Percentiles rank a stretch among this genome's conserved stretches.
phyloP scores from a whole-genome alignment of 2,329 filamentous ascomycete species.

The Blastomyces percursus region DNA sequence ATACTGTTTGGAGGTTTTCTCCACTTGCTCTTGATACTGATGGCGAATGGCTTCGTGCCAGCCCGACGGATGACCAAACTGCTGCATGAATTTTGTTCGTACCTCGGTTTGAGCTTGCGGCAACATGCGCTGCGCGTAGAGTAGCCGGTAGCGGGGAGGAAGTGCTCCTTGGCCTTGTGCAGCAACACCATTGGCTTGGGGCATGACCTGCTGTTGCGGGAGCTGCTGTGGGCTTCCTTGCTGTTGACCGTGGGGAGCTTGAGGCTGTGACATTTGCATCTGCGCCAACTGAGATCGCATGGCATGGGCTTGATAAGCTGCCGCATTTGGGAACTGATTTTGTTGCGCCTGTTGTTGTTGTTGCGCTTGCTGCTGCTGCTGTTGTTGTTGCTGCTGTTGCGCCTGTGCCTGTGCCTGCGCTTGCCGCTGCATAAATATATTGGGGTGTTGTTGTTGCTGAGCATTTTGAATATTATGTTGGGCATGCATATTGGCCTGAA shows the following conservation, averaged over 20 bases:
- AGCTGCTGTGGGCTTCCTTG: constrained; percentile 25
- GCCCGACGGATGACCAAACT: constrained; percentile 30
- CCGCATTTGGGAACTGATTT: constrained; percentile 17
- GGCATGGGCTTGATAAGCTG: constrained; percentile 28
- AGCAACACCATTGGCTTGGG: constrained; percentile 30
- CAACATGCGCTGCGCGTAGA: constrained; percentile 27
- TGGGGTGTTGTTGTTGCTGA: constrained; percentile 20
- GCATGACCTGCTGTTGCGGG: constrained; percentile 30
- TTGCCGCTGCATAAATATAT: constrained; percentile 19
- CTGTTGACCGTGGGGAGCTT: constrained; percentile 18
- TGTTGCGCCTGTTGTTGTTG: constrained; percentile 21
- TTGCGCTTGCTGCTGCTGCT: constrained; percentile 23
- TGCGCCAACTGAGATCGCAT: constrained; percentile 30
- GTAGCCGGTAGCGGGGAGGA: constrained; percentile 26
- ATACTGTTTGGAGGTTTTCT: constrained; percentile 29
- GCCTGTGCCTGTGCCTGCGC: constrained; percentile 15
- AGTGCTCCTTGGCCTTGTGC: constrained; percentile 8
- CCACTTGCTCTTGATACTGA: constrained; percentile 28
- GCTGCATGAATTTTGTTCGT: constrained; percentile 26
- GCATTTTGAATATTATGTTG: constrained; percentile 36
- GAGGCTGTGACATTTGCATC: constrained; percentile 29
- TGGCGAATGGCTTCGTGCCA: constrained; percentile 31
- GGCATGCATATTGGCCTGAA: constrained; percentile 36
- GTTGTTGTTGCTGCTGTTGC: constrained; percentile 22
- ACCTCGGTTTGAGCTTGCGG: constrained; percentile 28